phyloP scores from a whole-genome alignment of 2,329 filamentous ascomycete species.

The Diaporthe batatas region DNA sequence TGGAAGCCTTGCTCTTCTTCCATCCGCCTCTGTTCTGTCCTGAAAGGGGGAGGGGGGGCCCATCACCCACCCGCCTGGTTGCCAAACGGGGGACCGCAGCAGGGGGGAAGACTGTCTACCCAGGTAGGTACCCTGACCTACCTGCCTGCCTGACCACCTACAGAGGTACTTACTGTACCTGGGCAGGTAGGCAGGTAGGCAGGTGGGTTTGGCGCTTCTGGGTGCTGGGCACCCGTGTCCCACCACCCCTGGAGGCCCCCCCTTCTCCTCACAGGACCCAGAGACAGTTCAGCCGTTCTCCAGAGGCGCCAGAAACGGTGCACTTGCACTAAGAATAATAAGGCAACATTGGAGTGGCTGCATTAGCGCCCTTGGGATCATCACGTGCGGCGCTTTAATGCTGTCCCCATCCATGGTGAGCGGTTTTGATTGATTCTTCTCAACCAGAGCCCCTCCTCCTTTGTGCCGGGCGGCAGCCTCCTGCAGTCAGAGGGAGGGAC shows the following conservation, averaged over 20 bases:
- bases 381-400: conserved; percentile 20
- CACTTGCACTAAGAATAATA: neutral
- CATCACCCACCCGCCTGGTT: conserved; percentile 6
- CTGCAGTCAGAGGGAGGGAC: neutral
- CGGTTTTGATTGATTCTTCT: conserved; percentile 26
- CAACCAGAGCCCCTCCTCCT: conserved; percentile 11
- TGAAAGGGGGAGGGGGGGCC: conserved; percentile 15
- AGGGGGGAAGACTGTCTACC: neutral
- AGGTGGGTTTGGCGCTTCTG: neutral
- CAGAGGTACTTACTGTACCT: neutral
- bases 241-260: conserved; percentile 23
- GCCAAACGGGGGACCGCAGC: neutral
- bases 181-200: no score
- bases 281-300: neutral
- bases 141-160: neutral
- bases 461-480: conserved; percentile 27
- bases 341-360: conserved; percentile 20
- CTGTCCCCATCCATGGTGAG: conserved; percentile 13
- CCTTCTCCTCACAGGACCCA: neutral
- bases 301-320: conserved; percentile 20
- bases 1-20: conserved; percentile 31
- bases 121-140: no score
- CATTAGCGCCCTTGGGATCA: conserved; percentile 25
- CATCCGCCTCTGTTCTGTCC: conserved; percentile 20
- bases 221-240: neutral